These are phyloP conservation scores for Citrus cavaleriei DNA, from an alignment of 345 rosid species.

Conservation along the genomic window DNA sequence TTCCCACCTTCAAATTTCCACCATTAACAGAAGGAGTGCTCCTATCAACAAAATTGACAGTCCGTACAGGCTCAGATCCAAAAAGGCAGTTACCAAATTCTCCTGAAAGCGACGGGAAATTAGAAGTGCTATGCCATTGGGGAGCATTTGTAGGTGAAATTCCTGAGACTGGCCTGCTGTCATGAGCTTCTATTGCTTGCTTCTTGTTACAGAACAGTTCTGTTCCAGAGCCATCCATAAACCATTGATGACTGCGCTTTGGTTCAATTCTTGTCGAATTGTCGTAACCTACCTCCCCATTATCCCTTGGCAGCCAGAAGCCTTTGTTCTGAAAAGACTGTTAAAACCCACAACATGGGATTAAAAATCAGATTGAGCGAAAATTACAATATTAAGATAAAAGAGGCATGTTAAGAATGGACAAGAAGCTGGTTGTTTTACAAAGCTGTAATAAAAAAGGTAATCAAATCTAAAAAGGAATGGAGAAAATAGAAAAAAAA, in stretches of 20 bases:
- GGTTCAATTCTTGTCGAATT: conserved; percentile 44
- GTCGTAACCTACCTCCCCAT: conserved; percentile 41
- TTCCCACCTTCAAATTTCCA: conserved; percentile 38
- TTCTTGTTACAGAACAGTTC: conserved; percentile 50
- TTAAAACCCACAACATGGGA: conserved; percentile 9
- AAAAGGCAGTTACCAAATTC: conserved; percentile 40
- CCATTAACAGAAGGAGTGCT: conserved; percentile 28
- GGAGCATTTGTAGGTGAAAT: conserved; percentile 30
- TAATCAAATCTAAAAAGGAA: background rate
- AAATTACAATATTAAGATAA: conserved; percentile 1
- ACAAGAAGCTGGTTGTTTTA: background rate
- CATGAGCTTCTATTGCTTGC: conserved; percentile 46
- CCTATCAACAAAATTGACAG: conserved; percentile 37
- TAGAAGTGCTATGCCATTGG: conserved; percentile 35
- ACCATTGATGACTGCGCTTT: conserved; percentile 56
- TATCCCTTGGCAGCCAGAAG: conserved; percentile 47
- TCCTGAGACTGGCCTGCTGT: conserved; percentile 27
- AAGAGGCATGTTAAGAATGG: background rate
- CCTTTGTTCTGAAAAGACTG: conserved; percentile 46
- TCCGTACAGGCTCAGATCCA: conserved; percentile 36
- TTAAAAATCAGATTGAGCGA: background rate
- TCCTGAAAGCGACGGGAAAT: conserved; percentile 39
- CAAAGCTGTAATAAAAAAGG: background rate
- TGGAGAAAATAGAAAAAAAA: background rate
- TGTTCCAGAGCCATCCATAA: conserved; percentile 35